Evolutionary conservation across 257 asterid genomes (phyloP), one percentile per base, ranked within the genome.

Genomic region (Datura wrightii): DNA sequence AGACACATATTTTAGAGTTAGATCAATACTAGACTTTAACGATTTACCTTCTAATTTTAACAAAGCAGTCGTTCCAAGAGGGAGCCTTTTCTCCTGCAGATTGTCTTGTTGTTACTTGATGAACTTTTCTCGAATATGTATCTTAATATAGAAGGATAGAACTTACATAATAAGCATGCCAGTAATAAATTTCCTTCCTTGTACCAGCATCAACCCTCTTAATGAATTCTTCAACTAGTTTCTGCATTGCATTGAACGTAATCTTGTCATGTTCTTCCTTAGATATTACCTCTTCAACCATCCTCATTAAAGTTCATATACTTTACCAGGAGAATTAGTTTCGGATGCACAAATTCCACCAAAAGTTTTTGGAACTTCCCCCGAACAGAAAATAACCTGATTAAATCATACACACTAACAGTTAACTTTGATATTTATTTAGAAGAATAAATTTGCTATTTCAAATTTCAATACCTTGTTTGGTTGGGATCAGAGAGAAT

Each of bases 91-190:
- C 84, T 93, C 98, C 98, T 94, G 92, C 92, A 90, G 79, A 87
- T 74, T 8, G 60, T 50, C 44, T 36, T 83, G 15, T 65, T 13
- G 65, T 87, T 42, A 84, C 34, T 78, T 71, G 60, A 80, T 79
- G 11, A 60, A 50, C 46, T 63, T 78, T 3, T 67, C 8, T 24
- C 41, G 3, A 65, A 18, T 36, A 48, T 39, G 41, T 15, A 39
- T 70, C 39, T 37, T 39, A 36, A 37, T 69, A 59, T 54, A 42
- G 83, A 69, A 88, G 16, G 66, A 62, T 1, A 54, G 14, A 79
- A 87, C 98, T 93, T 92, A 94, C 97, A 87, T 94, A 94, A 85
- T 94, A 94, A 24, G 97, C 95, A 83, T 94, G 89, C 98, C 98
- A 94, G 85, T 92, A 94, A 86, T 94, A 92, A 50, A 94, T 86